Base-by-base conservation (phyloP, 345 rosid genomes). In the Eucalyptus cladocalyx region DNA sequence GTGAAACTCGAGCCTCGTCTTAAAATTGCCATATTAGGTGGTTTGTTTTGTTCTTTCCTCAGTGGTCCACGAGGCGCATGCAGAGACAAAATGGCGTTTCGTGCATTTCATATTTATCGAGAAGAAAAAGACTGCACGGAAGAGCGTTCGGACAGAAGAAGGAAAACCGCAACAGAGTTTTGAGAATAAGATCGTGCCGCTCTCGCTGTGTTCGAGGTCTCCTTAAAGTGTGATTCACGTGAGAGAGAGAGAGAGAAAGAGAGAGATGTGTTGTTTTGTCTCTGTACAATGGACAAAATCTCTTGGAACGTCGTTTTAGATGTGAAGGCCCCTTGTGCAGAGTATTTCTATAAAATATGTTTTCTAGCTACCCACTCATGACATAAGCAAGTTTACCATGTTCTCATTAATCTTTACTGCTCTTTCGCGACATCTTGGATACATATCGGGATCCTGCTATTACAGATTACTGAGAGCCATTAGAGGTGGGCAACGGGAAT, bases 121-220 rank as follows among this genome's bases (percentile, higher is more conserved):
- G 88, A 90, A 89, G 92, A 90, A 91, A 92, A 90, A 86, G 86
- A 51, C 89, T 60, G 92, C 80, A 87, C 11, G 42, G 49, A 90
- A 92, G 87, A 89, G 88, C 48, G 58, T 76, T 53, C 85, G 69
- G 86, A 40, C 83, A 37, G 83, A 65, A 76, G 83, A 40, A 76
- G 17, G 83, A 76, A 89, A 90, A 53, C 21, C 49, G 26, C 88
- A 9, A 58, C 37, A 58, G 37, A 58, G 19, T 47, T 76, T 40
- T 86, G 43, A 30, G 45, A 49, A 48, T 86, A 56, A 50, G 19
- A 56, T n/a, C 49, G 69, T 58, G 76, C 83, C 47, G 30, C 28
- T 11, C 47, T 40, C 30, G 17, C 13, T 76, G 47, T 40, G 83
- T 76, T 37, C 83, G 83, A 76, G 28, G 30, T 76, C 83, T 76